Conservation (phyloP, 2,329 filamentous ascomycete species). For the Xylaria sp. region DNA sequence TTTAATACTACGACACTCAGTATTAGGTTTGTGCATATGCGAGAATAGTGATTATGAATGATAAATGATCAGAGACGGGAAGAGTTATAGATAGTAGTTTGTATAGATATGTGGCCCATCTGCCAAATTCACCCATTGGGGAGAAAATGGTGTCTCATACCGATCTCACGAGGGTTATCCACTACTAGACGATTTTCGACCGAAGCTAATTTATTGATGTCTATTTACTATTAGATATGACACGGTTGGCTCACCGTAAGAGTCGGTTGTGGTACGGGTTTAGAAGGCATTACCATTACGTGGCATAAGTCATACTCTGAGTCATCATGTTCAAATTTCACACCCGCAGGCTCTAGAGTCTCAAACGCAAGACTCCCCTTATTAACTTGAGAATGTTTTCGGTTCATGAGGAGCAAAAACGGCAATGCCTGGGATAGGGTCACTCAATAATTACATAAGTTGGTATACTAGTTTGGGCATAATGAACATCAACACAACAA, state of each 20-base stretch:
- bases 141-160: no score
- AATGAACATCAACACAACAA: not conserved
- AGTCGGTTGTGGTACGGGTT: not conserved
- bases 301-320: not conserved
- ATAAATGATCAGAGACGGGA: no score
- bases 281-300: not conserved
- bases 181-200: no score
- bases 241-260: not conserved
- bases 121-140: no score
- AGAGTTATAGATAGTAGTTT: no score
- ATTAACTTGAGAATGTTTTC: not conserved
- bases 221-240: not conserved
- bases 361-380: not conserved
- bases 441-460: not conserved
- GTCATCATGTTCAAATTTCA: slow-evolving; percentile 1
- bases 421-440: not conserved
- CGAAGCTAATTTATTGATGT: no score
- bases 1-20: no score
- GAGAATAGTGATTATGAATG: no score
- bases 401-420: not conserved
- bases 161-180: no score
- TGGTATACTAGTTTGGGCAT: not conserved
- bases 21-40: no score
- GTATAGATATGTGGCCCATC: no score
- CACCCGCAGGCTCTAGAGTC: not conserved